Evolutionary conservation across 73 alveolate species (phyloP), one percentile per base, ranked within the genome.

Genomic region (Paramecium octaurelia): DNA sequence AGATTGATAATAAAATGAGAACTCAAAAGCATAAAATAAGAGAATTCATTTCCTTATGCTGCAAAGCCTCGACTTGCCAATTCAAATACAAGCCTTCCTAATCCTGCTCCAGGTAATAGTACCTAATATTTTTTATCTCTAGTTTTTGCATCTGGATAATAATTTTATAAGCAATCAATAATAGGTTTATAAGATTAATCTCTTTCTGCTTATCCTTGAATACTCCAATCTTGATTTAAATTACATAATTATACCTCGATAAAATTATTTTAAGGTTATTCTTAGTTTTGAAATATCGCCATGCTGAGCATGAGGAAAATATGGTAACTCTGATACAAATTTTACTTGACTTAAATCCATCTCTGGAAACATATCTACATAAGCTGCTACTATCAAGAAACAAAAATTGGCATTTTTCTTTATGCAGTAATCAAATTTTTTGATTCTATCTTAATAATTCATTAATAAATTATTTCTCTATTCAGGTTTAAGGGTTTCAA

Each of bases 81-180:
- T 60, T 98, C 99, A 88, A 95, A 98, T 68, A 98, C 97, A 54
- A 98, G 64, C 91, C 99, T 95, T 8, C 99, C 99, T 31, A 98
- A 92, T 3, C 99, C 99, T 59, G 98, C 93, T 11, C 99, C 99
- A n/a, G 99, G 99, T 43, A 95, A 95, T 58, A 98, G 90, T 21
- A 97, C 98, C n/a, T 96, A 92, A 27, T 35, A 54, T 50, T 86
- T 75, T 24, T 58, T 75, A 58, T 57, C 31, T 18, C 24, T 84
- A 29, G 46, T 40, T 70, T 20, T 64, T 64, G 93, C 86, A 24
- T 64, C 35, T 31, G 96, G 95, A 54, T 86, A 94, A 73, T 93
- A 90, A 48, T 92, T 31, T 64, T 94, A 90, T 27, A 96, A 89
- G 18, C 93, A 96, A 21, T 94, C 96, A 40, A 96, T 76, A 21